Percentiles rank a stretch among this genome's conserved stretches.
These are phyloP conservation scores for Raphanus raphanistrum DNA, from an alignment of 345 rosid species.

Conservation along the genomic window DNA sequence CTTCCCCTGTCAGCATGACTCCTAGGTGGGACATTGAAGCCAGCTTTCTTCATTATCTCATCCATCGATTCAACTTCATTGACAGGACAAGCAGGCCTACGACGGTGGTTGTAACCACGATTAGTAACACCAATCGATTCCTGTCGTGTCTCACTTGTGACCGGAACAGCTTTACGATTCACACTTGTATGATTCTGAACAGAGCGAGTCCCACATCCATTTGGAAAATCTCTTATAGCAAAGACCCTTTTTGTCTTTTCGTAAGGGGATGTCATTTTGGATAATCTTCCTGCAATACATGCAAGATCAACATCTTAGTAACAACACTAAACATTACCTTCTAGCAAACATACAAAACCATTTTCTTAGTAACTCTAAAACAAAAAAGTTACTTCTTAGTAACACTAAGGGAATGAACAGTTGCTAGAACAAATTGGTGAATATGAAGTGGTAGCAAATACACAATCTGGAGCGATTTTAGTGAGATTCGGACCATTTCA, in stretches of 20 bases:
- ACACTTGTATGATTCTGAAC: background rate
- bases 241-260: background rate
- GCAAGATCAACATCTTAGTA: background rate
- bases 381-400: background rate
- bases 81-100: background rate
- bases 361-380: background rate
- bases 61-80: background rate
- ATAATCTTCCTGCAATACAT: conserved; percentile 7
- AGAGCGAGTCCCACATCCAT: background rate
- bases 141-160: background rate
- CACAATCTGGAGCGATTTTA: background rate
- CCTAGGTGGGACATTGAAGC: background rate
- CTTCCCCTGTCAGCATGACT: background rate
- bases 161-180: background rate
- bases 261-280: background rate
- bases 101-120: background rate
- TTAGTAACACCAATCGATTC: background rate
- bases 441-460: background rate
- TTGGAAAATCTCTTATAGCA: background rate
- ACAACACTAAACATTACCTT: background rate
- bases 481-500: background rate
- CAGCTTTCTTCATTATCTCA: conserved; percentile 26
- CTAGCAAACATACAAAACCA: background rate
- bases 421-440: background rate
- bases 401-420: background rate